These are phyloP conservation scores for Rutstroemia sp. DNA, from an alignment of 2,329 filamentous ascomycete genomes.

Conservation along the genomic window DNA sequence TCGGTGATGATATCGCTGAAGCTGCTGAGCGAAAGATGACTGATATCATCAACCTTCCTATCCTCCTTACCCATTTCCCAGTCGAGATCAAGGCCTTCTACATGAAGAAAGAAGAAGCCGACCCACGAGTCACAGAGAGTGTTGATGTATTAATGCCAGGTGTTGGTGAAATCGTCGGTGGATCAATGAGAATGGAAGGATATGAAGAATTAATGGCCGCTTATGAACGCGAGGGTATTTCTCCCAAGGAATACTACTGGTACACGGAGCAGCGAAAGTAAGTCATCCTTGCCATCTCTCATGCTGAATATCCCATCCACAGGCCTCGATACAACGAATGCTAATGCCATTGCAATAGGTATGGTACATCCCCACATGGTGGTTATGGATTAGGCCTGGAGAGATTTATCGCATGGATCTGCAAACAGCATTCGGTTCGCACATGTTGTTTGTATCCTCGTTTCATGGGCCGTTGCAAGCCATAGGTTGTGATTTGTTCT, in stretches of 20 bases:
- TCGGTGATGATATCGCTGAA: conserved; percentile 97
- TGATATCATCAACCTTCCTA: conserved; percentile 88
- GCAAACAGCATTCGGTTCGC: conserved; percentile 56
- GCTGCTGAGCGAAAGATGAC: conserved; percentile 96
- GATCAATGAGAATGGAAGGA: conserved; percentile 91
- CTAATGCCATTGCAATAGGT: conserved; percentile 42
- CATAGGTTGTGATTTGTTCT: conserved; percentile 36
- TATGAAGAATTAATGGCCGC: conserved; percentile 84
- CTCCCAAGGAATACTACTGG: conserved; percentile 88
- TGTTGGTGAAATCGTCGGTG: conserved; percentile 94
- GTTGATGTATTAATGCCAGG: conserved; percentile 85
- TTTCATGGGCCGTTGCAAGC: conserved; percentile 75
- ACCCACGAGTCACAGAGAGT: conserved; percentile 81
- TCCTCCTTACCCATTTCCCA: conserved; percentile 96
- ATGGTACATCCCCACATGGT: conserved; percentile 77
- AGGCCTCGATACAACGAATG: not conserved
- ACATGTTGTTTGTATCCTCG: conserved; percentile 69
- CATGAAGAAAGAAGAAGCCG: conserved; percentile 82
- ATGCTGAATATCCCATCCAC: not conserved
- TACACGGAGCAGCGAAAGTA: conserved; percentile 91
- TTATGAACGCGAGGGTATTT: conserved; percentile 81
- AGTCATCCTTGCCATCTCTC: conserved; percentile 33
- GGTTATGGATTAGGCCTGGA: conserved; percentile 87
- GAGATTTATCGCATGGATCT: conserved; percentile 60
- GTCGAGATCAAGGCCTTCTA: conserved; percentile 98